A percentile compares a stretch with the other conserved stretches of the same genome.
Conservation (phyloP, 352 stramenopile species). For the Phytopythium cucurbitacearum region DNA sequence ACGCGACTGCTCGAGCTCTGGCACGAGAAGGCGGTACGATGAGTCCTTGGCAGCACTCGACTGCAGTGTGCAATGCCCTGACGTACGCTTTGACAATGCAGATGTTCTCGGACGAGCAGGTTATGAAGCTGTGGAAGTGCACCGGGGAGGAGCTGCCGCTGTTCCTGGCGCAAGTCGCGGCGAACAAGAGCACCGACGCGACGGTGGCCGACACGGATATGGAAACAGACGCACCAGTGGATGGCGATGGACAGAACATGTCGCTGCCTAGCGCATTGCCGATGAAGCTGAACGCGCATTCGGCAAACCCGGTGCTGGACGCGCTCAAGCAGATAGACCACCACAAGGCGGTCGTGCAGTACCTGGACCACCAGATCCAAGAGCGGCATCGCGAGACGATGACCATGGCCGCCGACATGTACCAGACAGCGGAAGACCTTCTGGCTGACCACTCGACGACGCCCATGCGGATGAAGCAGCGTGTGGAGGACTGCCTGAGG, state of each 20-base stretch:
- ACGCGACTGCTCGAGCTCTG: constrained; percentile 69
- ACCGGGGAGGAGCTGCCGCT: constrained; percentile 66
- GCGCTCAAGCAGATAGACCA: constrained; percentile 81
- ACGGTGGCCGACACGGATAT: constrained; percentile 5
- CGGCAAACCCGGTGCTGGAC: constrained; percentile 68
- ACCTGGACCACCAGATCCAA: constrained; percentile 52
- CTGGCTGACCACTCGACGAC: constrained; percentile 44
- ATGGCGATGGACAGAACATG: constrained; percentile 23
- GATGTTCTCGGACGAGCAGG: constrained; percentile 44
- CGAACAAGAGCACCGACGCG: background rate
- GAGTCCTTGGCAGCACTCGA: background rate
- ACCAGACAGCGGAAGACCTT: constrained; percentile 48
- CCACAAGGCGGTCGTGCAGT: constrained; percentile 60
- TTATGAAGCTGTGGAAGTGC: constrained; percentile 74
- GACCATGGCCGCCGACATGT: constrained; percentile 39
- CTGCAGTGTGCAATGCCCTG: background rate
- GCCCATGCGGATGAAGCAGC: constrained; percentile 42
- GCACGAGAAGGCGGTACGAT: constrained; percentile 61
- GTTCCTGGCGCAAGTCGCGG: constrained; percentile 27
- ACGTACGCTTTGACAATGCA: background rate
- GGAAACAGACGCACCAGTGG: background rate
- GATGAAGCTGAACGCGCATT: constrained; percentile 75
- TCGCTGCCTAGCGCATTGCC: constrained; percentile 45
- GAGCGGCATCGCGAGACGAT: constrained; percentile 57
- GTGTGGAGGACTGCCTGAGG: constrained; percentile 59